A percentile compares a stretch with the other conserved stretches of the same genome.
phyloP scores from a whole-genome alignment of 2,329 filamentous ascomycete genomes.

The Trichoderma citrinoviride region DNA sequence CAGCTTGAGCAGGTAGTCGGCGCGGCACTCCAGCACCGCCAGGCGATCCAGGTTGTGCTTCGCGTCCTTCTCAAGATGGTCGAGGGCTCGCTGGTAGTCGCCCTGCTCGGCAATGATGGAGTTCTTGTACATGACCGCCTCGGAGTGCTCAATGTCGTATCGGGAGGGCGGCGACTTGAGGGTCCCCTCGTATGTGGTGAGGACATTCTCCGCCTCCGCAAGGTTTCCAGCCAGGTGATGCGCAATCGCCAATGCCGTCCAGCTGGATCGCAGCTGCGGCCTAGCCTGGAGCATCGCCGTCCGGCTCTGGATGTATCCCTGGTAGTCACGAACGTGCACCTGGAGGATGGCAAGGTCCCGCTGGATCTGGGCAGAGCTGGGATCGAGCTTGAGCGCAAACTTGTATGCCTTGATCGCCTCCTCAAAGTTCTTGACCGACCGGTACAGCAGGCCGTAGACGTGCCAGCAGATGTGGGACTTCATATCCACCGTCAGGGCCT shows the following conservation, averaged over 20 bases:
- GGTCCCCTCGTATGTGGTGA: slow-evolving; percentile 91
- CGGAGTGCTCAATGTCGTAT: slow-evolving; percentile 85
- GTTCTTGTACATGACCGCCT: slow-evolving; percentile 94
- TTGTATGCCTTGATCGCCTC: slow-evolving; percentile 99
- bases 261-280: slow-evolving; percentile 82
- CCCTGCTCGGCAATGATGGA: slow-evolving; percentile 87
- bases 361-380: slow-evolving; percentile 92
- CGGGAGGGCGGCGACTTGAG: slow-evolving; percentile 76
- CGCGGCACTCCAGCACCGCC: slow-evolving; percentile 79
- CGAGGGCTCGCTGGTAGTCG: slow-evolving; percentile 75
- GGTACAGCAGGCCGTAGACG: slow-evolving; percentile 92
- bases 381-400: slow-evolving; percentile 87
- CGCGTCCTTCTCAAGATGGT: slow-evolving; percentile 75
- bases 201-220: slow-evolving; percentile 80
- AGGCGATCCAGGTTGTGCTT: slow-evolving; percentile 81
- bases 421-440: slow-evolving; percentile 94
- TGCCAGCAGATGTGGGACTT: slow-evolving; percentile 99
- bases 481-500: slow-evolving; percentile 93
- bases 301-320: slow-evolving; percentile 88
- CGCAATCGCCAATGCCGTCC: slow-evolving; percentile 95
- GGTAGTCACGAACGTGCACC: slow-evolving; percentile 93
- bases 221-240: slow-evolving; percentile 88
- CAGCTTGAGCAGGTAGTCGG: slow-evolving; percentile 78
- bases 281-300: slow-evolving; percentile 82
- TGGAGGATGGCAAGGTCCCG: slow-evolving; percentile 90